Percentiles rank a stretch among this genome's conserved stretches.
phyloP scores from a whole-genome alignment of 2,329 filamentous ascomycete genomes.

The Phaeosphaeria sp. region DNA sequence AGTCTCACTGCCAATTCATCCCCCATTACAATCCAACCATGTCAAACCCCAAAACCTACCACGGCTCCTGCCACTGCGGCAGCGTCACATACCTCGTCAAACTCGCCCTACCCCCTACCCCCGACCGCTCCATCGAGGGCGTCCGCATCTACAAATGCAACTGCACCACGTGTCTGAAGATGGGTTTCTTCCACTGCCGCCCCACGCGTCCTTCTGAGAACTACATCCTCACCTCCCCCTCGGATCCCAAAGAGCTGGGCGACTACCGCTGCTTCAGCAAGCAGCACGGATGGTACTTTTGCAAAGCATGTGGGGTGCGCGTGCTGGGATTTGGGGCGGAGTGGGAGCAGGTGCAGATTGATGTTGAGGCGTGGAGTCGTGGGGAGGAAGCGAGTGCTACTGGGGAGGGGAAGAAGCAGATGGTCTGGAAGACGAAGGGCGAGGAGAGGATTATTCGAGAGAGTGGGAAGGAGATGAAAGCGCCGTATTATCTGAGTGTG shows the following conservation, averaged over 20 bases:
- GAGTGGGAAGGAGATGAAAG: slow-evolving; percentile 20
- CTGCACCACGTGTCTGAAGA: slow-evolving; percentile 59
- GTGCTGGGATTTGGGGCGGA: slow-evolving; percentile 50
- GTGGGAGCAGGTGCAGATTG: slow-evolving; percentile 29
- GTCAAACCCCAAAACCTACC: slow-evolving; percentile 29
- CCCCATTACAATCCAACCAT: slow-evolving; percentile 14
- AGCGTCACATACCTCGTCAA: slow-evolving; percentile 52
- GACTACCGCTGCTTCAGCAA: slow-evolving; percentile 50
- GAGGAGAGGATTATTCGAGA: slow-evolving; percentile 10
- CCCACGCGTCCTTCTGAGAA: slow-evolving; percentile 48
- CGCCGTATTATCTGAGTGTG: slow-evolving; percentile 37
- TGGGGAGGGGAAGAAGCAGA: slow-evolving; percentile 19
- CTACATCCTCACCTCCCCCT: slow-evolving; percentile 56
- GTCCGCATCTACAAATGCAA: slow-evolving; percentile 55
- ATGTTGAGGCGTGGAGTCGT: slow-evolving; percentile 31
- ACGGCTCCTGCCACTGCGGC: slow-evolving; percentile 59
- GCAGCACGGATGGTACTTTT: slow-evolving; percentile 55
- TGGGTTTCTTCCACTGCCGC: slow-evolving; percentile 56
- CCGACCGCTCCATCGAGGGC: slow-evolving; percentile 15
- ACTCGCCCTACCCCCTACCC: slow-evolving; percentile 51
- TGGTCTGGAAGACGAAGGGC: slow-evolving; percentile 32
- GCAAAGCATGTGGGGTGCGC: slow-evolving; percentile 55
- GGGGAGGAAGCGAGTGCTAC: slow-evolving; percentile 12
- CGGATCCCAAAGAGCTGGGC: slow-evolving; percentile 44
- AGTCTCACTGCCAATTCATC: no score